These are phyloP conservation scores for Amyloporia xantha DNA, from an alignment of 768 basidiomycete genomes.

Conservation along the genomic window DNA sequence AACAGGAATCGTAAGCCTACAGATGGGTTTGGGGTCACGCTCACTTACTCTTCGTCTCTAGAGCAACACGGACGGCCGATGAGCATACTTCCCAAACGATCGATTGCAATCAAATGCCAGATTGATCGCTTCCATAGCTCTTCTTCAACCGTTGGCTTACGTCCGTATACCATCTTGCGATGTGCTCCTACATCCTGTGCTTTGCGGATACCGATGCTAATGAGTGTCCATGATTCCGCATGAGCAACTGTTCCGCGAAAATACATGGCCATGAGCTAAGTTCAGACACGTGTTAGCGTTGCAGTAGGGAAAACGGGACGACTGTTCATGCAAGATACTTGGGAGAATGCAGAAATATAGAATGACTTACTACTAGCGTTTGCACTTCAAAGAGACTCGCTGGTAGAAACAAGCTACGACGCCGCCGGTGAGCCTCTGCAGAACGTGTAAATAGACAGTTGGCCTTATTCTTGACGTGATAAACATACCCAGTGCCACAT, in stretches of 20 bases:
- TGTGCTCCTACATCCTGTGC: slow-evolving; percentile 52
- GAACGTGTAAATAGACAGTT: too few relatives aligned
- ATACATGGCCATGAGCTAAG: slow-evolving; percentile 42
- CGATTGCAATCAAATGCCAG: slow-evolving; percentile 52
- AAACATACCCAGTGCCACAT: slow-evolving; percentile 31
- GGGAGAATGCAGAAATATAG: slow-evolving; percentile 10
- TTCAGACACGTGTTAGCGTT: slow-evolving; percentile 6
- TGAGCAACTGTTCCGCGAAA: slow-evolving; percentile 41
- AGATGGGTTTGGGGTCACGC: background rate
- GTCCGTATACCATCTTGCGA: slow-evolving; percentile 29
- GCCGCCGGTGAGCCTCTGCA: slow-evolving; percentile 48
- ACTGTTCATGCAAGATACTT: background rate
- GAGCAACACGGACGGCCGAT: slow-evolving; percentile 52
- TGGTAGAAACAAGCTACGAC: slow-evolving; percentile 47
- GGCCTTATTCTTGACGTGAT: too few relatives aligned
- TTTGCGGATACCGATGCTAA: slow-evolving; percentile 37
- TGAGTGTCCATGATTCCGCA: slow-evolving; percentile 40
- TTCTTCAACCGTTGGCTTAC: slow-evolving; percentile 30
- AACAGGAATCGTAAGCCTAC: background rate
- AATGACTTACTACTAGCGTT: slow-evolving; percentile 39
- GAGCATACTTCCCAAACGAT: slow-evolving; percentile 46
- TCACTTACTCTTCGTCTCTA: slow-evolving; percentile 58
- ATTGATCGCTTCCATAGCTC: slow-evolving; percentile 48
- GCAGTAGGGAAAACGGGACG: too few relatives aligned
- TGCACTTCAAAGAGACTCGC: slow-evolving; percentile 60